These are phyloP conservation scores for Epichloe festucae DNA, from an alignment of 2,329 filamentous ascomycete genomes.

Conservation along the genomic window DNA sequence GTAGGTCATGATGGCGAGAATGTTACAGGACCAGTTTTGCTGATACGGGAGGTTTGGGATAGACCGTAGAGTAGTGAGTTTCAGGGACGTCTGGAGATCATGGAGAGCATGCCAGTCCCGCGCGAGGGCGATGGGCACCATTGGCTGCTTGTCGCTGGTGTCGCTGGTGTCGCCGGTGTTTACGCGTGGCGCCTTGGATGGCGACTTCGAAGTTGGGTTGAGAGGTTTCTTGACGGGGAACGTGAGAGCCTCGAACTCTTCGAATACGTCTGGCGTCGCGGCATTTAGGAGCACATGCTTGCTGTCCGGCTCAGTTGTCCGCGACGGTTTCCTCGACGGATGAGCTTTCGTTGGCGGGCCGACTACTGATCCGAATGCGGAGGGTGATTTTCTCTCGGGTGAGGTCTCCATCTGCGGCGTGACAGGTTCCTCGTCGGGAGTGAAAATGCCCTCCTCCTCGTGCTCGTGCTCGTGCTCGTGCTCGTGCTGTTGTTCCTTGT, in stretches of 20 bases:
- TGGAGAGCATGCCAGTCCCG: constrained; percentile 28
- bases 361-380: background rate
- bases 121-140: constrained; percentile 23
- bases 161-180: background rate
- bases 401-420: background rate
- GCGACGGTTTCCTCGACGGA: background rate
- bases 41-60: constrained; percentile 41
- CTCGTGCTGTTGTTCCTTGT: background rate
- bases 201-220: background rate
- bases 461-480: background rate
- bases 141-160: background rate
- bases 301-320: background rate
- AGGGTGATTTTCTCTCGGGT: background rate
- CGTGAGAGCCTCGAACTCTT: constrained; percentile 24
- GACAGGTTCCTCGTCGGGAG: background rate
- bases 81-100: constrained; percentile 30
- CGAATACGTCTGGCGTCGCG: constrained; percentile 22
- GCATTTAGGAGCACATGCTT: constrained; percentile 10
- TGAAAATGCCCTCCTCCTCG: background rate
- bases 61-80: constrained; percentile 35
- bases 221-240: constrained; percentile 10
- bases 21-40: constrained; percentile 45
- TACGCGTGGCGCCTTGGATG: background rate
- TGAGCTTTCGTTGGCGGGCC: background rate
- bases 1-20: constrained; percentile 36